Base-by-base conservation (phyloP, 257 asterid genomes). In the Capsicum chinense region DNA sequence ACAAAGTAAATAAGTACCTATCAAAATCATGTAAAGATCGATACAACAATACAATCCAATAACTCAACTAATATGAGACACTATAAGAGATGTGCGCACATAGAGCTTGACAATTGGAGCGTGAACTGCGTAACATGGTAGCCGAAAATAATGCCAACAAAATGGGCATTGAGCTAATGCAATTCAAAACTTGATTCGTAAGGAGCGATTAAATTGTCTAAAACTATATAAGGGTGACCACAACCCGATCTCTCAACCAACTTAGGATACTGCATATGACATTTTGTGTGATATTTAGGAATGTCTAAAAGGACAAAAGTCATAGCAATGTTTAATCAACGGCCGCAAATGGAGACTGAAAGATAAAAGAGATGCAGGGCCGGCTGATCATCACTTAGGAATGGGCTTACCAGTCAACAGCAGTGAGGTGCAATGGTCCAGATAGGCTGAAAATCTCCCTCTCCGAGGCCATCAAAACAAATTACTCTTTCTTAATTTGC, bases 381-480 rank as follows among this genome's bases (percentile, higher is more conserved):
- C 3, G 44, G 44, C 5, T 39, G 44, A 39, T 39, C 44, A 3
- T 39, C 44, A 39, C 44, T 39, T 39, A 39, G 44, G 5, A 39
- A 39, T 3, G 44, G 44, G 44, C 84, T 81, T 91, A 93, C 98
- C 98, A 94, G 83, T 94, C 97, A 60, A 93, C 60, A 63, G 62
- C 44, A 56, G 89, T 90, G 50, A 93, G 89, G 85, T 88, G 85
- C 26, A 92, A 14, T 35, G 98, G 98, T 39, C 98, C 96, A 0
- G 91, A 86, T 79, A 83, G 80, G 82, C 87, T 64, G 88, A 94
- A 93, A 12, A 83, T 85, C 17, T 92, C 93, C 79, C 87, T 90
- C 37, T 91, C 92, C 0, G 92, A 88, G 0, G 92, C 88, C 97
- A 91, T 92, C 59, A 74, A n/a, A 17, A 63, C 74, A 15, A 83